Evolutionary conservation across 2,329 filamentous ascomycete species (phyloP).

Genomic region (Paecilomyces dactylethromorphus): DNA sequence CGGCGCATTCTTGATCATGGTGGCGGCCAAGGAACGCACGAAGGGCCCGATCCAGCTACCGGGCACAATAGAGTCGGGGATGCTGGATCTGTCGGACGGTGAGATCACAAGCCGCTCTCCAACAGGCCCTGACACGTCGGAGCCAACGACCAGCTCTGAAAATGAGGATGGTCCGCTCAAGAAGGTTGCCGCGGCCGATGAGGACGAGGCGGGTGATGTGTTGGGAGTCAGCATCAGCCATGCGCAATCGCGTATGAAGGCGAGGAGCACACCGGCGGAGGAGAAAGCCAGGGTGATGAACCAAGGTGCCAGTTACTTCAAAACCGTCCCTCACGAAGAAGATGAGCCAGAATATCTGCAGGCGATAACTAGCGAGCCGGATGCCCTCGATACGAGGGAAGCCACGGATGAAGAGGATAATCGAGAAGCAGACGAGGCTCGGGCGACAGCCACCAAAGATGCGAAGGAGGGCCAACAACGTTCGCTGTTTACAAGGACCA

Average conservation of each 20-base stretch:
- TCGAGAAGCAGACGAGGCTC: conserved; percentile 5
- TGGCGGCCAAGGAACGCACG: not conserved
- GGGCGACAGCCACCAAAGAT: not conserved
- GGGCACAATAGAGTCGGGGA: not conserved
- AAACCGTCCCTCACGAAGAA: conserved; percentile 25
- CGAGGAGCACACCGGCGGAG: conserved; percentile 50
- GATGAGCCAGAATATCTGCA: conserved; percentile 22
- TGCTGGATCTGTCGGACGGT: not conserved
- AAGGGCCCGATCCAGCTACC: not conserved
- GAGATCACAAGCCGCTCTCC: not conserved
- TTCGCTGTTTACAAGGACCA: conserved; percentile 26
- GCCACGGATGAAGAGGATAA: conserved; percentile 2
- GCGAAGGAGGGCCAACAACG: conserved; percentile 12
- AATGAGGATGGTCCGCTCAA: not conserved
- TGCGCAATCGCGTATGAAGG: conserved; percentile 51
- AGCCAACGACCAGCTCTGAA: conserved; percentile 1
- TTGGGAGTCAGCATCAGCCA: conserved; percentile 55
- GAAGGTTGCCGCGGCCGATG: conserved; percentile 13
- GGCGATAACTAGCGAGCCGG: conserved; percentile 27
- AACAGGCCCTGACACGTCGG: not conserved
- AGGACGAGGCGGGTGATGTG: conserved; percentile 34
- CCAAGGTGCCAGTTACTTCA: conserved; percentile 44
- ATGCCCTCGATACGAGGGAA: conserved; percentile 10
- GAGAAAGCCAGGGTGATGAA: conserved; percentile 55
- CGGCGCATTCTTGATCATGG: not conserved